Evolutionary conservation across 2,329 filamentous ascomycete genomes (phyloP), one percentile per base, ranked within the genome.

Genomic region (Penicillium sp.): DNA sequence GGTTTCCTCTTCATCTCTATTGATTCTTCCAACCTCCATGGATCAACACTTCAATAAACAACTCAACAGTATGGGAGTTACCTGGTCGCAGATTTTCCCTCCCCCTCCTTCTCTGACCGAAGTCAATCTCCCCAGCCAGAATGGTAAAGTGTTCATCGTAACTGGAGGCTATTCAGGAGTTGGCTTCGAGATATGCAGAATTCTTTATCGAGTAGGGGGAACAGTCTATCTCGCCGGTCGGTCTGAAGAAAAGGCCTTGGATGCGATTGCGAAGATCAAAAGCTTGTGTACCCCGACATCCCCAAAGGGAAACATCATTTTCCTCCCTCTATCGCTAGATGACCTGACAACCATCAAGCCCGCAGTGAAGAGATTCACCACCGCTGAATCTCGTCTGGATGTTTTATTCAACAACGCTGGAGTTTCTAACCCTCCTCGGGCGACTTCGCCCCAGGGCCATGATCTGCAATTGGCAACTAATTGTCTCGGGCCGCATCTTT

Each of bases 341-440:
- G 74, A 80, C 58, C 65, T 81, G 12, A 55, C 64, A 1, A 74
- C 67, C 2, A 75, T 79, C 59, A 75, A 72, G 51, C 50, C 69
- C 0, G 68, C 73, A 1, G 77, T 71, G 0, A 61, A 70, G 9
- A 57, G 54, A 3, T 80, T 80, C 48, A 54, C 69, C 0, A 50
- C 57, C 1, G 67, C 70, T 9, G 77, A 80, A 56, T 60, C 64
- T 8, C 63, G 68, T 2, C 71, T 80, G 1, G 71, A 80, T 46
- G 71, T 80, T 6, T 66, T 81, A 0, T 75, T 68, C 66, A 77
- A 77, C 59, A 75, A 77, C 9, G 74, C 75, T 57, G 74, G 71
- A 42, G 63, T 77, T 42, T 68, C 68, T 47, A 54, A 65, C 1
- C 62, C 68, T 0, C 68, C 70, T 0, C 44, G 47, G 3, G 71